Conservation (phyloP, 1,284 basidiomycete species). For the Agroathelia rolfsii region DNA sequence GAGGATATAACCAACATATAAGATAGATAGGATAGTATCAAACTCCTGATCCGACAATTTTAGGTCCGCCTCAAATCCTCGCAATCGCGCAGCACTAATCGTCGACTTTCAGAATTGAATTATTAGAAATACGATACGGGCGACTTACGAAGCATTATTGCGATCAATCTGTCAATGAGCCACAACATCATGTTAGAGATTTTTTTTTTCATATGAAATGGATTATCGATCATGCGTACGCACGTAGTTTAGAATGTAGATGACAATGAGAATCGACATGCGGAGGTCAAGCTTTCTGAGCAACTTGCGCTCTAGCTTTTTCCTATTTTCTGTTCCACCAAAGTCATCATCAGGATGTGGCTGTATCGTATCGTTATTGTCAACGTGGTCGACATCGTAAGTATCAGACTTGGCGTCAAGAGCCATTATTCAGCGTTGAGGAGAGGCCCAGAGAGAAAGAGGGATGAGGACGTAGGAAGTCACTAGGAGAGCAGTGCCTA, state of each 20-base stretch:
- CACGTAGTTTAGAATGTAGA: conserved; percentile 48
- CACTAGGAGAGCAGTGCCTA: no score
- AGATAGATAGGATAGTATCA: conserved; percentile 59
- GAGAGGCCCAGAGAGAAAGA: no score
- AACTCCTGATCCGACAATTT: conserved; percentile 49
- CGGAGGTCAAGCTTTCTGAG: conserved; percentile 37
- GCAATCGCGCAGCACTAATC: conserved; percentile 40
- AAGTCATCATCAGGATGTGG: conserved; percentile 32
- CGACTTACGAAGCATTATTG: conserved; percentile 51
- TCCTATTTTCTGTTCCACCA: conserved; percentile 32
- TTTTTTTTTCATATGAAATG: no score
- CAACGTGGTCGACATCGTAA: no score
- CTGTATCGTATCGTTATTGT: no score
- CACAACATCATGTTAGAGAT: background rate
- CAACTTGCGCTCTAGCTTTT: conserved; percentile 33
- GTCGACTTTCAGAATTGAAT: no score
- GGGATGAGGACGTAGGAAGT: no score
- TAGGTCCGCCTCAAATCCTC: conserved; percentile 57
- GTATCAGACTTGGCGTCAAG: no score
- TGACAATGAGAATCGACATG: conserved; percentile 40
- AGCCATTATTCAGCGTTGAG: no score
- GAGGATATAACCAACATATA: conserved; percentile 62
- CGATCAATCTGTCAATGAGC: conserved; percentile 44
- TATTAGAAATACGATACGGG: no score
- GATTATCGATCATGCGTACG: conserved; percentile 8